Evolutionary conservation across 768 basidiomycete species (phyloP).

Genomic region (Dioszegia crocea): DNA sequence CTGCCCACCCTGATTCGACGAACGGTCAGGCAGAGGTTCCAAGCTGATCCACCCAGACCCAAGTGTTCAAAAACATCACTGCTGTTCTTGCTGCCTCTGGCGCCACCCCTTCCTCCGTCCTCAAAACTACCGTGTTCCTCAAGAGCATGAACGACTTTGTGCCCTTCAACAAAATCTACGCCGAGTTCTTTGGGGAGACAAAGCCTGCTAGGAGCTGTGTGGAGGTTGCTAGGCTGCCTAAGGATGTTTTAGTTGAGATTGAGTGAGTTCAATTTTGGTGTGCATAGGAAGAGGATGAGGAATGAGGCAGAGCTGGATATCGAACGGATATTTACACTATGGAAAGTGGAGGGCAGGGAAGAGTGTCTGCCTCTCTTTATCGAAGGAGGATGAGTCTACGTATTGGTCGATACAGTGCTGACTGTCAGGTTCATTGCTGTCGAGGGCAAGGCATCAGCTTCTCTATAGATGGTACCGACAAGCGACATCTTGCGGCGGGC

Average conservation of each 20-base stretch:
- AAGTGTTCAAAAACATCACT: constrained; percentile 80
- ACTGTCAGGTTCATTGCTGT: constrained; percentile 35
- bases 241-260: constrained; percentile 86
- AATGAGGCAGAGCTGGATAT: too few relatives aligned
- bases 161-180: constrained; percentile 75
- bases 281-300: too few relatives aligned
- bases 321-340: too few relatives aligned
- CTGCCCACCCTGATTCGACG: background rate
- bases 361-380: background rate
- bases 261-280: constrained; percentile 53
- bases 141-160: constrained; percentile 89
- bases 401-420: background rate
- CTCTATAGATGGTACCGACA: too few relatives aligned
- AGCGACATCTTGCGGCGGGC: too few relatives aligned
- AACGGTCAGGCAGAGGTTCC: too few relatives aligned
- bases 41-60: constrained; percentile 51
- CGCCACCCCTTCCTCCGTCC: constrained; percentile 70
- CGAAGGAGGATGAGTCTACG: too few relatives aligned
- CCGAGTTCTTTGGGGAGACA: constrained; percentile 77
- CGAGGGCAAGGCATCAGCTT: constrained; percentile 20
- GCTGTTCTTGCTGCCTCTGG: constrained; percentile 78
- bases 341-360: too few relatives aligned
- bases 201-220: constrained; percentile 91
- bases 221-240: constrained; percentile 75
- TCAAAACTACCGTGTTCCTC: constrained; percentile 92